phyloP scores from a whole-genome alignment of 1,139 yeast species.

The Suhomyces atakaporum region DNA sequence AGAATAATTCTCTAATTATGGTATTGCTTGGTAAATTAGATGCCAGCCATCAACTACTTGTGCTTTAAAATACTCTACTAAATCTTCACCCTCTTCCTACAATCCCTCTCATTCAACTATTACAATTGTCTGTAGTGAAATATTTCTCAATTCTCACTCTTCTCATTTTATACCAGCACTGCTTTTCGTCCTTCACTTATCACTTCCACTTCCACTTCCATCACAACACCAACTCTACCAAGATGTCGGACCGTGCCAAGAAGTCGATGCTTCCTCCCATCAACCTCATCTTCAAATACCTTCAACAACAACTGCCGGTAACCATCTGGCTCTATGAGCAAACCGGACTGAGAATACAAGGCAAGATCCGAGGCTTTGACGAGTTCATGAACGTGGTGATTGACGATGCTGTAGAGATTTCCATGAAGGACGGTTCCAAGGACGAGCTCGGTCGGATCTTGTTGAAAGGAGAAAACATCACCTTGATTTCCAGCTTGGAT shows the following conservation, averaged over 20 bases:
- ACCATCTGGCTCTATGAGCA: slow-evolving; percentile 91
- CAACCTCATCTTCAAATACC: slow-evolving; percentile 80
- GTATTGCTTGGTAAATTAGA: no score
- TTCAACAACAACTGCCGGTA: slow-evolving; percentile 80
- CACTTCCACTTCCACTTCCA: no score
- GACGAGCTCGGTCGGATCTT: slow-evolving; percentile 56
- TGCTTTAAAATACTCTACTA: no score
- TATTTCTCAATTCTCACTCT: no score
- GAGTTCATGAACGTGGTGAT: slow-evolving; percentile 97
- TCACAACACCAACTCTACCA: no score
- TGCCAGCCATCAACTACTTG: no score
- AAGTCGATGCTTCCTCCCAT: slow-evolving; percentile 79
- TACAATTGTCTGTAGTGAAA: no score
- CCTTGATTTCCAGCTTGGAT: slow-evolving; percentile 67
- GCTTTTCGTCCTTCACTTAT: no score
- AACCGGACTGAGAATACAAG: slow-evolving; percentile 73
- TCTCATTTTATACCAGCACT: no score
- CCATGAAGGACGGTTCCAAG: slow-evolving; percentile 42
- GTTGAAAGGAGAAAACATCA: slow-evolving; percentile 91
- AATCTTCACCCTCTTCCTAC: no score
- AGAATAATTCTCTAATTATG: no score
- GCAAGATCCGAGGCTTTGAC: slow-evolving; percentile 88
- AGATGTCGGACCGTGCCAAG: slow-evolving; percentile 21
- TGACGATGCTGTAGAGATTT: slow-evolving; percentile 80
- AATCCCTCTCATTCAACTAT: no score